Evolutionary conservation across 1,284 basidiomycete species (phyloP).

Genomic region (Mrakiaceae sp.): DNA sequence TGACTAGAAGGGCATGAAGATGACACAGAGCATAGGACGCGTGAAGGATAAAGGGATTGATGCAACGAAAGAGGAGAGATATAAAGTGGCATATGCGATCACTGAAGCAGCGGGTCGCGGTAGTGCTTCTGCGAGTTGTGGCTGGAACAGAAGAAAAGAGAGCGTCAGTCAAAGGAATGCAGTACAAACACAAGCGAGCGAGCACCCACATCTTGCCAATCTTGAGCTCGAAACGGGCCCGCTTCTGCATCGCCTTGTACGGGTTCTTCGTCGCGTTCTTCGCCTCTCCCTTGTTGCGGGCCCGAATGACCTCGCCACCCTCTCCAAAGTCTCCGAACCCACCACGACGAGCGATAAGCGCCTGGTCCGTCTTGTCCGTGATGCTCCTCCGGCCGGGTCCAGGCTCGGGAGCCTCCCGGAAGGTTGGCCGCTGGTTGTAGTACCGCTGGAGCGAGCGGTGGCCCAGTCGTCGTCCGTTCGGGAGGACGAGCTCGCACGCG

Average conservation of each 20-base stretch:
- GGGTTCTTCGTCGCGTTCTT: conserved; percentile 81
- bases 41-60: no score
- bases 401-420: neutral
- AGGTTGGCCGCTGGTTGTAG: conserved; percentile 52
- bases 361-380: conserved; percentile 71
- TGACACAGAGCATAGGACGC: no score
- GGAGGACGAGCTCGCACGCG: conserved; percentile 80
- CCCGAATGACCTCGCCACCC: conserved; percentile 72
- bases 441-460: conserved; percentile 80
- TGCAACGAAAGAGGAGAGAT: no score
- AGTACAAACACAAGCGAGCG: neutral
- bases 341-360: conserved; percentile 69
- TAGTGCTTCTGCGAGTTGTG: conserved; percentile 15
- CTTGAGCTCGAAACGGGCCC: conserved; percentile 75
- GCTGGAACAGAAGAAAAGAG: neutral
- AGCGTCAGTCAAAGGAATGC: neutral
- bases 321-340: conserved; percentile 73
- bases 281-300: conserved; percentile 89
- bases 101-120: conserved; percentile 14
- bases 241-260: conserved; percentile 65
- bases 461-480: conserved; percentile 83
- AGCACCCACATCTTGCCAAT: conserved; percentile 46
- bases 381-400: conserved; percentile 41
- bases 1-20: no score
- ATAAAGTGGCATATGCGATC: neutral